Percentiles rank a stretch among this genome's conserved stretches.
Evolutionary conservation across 176 grass and related monocot species (phyloP).

Genomic region (Oryza brachyantha): DNA sequence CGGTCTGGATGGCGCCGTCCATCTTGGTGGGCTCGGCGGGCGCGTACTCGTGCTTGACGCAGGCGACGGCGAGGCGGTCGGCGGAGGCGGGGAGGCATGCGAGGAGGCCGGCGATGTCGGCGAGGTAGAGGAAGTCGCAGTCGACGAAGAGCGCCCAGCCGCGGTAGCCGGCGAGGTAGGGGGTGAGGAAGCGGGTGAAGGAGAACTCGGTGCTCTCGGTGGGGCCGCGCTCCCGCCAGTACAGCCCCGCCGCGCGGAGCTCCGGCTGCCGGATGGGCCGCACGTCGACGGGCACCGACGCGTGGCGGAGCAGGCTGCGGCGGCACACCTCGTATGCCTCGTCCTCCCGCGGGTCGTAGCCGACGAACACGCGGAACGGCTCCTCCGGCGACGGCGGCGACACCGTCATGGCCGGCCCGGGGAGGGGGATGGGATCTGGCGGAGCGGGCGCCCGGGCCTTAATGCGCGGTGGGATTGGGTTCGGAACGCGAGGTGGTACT

Average conservation of each 20-base stretch:
- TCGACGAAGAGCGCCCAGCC: slow-evolving; percentile 95
- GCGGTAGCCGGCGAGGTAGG: slow-evolving; percentile 51
- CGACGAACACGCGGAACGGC: slow-evolving; percentile 72
- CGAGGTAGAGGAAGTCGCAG: slow-evolving; percentile 91
- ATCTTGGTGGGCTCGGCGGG: slow-evolving; percentile 67
- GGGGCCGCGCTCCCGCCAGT: slow-evolving; percentile 58
- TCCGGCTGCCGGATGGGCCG: slow-evolving; percentile 59
- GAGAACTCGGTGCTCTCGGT: slow-evolving; percentile 96
- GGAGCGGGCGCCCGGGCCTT: not conserved
- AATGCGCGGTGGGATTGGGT: slow-evolving; percentile 4
- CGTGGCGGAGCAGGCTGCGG: slow-evolving; percentile 63
- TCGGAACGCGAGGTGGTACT: slow-evolving; percentile 12
- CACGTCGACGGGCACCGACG: slow-evolving; percentile 64
- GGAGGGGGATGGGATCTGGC: not conserved
- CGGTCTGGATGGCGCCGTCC: slow-evolving; percentile 76
- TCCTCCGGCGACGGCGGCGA: slow-evolving; percentile 8
- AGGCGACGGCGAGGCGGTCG: slow-evolving; percentile 52
- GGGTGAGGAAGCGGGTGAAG: slow-evolving; percentile 93
- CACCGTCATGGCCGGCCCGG: slow-evolving; percentile 26
- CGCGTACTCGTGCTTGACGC: slow-evolving; percentile 75
- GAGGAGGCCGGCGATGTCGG: slow-evolving; percentile 58
- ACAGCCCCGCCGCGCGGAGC: slow-evolving; percentile 57
- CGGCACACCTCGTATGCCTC: slow-evolving; percentile 82
- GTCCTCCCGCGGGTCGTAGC: slow-evolving; percentile 86
- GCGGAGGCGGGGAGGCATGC: not conserved